Evolutionary conservation across 192 early-diverging fungal species (phyloP).

Genomic region (Coemansia sp.): DNA sequence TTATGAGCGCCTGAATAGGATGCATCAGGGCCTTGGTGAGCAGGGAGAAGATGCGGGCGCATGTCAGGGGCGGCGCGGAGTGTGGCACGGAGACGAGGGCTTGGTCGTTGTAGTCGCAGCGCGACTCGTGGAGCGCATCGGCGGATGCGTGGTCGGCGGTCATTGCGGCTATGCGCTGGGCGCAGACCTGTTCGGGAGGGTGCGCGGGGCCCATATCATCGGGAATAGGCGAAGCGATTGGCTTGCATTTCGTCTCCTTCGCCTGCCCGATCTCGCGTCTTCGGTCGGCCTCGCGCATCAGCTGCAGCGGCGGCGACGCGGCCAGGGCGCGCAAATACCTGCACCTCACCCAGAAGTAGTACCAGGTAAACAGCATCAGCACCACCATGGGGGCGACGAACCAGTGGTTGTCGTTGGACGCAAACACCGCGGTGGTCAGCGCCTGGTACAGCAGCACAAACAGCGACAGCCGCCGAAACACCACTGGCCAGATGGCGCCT

Average conservation of each 20-base stretch:
- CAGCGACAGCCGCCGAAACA: slow-evolving; percentile 65
- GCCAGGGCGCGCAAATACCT: slow-evolving; percentile 21
- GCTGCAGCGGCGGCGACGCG: slow-evolving; percentile 44
- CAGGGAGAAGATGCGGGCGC: neutral
- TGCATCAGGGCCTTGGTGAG: slow-evolving; percentile 15
- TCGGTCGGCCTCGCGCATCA: slow-evolving; percentile 48
- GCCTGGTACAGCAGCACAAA: slow-evolving; percentile 68
- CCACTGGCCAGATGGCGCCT: slow-evolving; percentile 73
- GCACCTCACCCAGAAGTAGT: slow-evolving; percentile 48
- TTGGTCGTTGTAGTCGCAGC: slow-evolving; percentile 12
- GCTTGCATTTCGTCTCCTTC: neutral
- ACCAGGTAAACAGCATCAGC: slow-evolving; percentile 46
- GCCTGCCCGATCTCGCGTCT: slow-evolving; percentile 23
- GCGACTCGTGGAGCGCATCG: neutral
- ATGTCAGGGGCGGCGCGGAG: slow-evolving; percentile 6
- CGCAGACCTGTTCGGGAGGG: neutral
- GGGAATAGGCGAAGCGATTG: neutral
- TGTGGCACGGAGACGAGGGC: slow-evolving; percentile 16
- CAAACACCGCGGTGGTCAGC: slow-evolving; percentile 64
- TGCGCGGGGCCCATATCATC: neutral
- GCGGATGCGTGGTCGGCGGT: neutral
- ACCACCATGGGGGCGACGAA: slow-evolving; percentile 50
- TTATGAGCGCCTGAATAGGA: slow-evolving; percentile 19
- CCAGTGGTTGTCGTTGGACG: slow-evolving; percentile 56
- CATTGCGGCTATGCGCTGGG: neutral